Conservation (phyloP, 495 filamentous ascomycete species). For the Annulohypoxylon moriforme region DNA sequence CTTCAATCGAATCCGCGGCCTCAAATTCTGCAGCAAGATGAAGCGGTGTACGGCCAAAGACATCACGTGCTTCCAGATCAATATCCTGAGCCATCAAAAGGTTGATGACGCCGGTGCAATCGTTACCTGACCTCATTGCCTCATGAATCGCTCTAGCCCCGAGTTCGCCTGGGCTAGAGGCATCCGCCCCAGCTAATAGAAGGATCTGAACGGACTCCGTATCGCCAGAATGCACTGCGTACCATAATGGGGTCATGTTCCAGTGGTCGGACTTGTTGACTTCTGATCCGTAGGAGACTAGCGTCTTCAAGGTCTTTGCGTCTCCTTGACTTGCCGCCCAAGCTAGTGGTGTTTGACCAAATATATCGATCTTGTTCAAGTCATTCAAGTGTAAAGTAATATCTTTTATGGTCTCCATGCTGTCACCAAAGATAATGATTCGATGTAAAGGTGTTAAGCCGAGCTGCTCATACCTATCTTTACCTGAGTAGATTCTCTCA, state of each 20-base stretch:
- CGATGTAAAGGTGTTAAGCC: not conserved
- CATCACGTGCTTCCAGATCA: no score
- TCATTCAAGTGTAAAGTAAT: not conserved
- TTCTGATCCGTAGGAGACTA: not conserved
- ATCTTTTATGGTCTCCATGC: not conserved
- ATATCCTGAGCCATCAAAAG: not conserved
- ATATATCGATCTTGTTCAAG: not conserved
- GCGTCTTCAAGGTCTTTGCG: not conserved
- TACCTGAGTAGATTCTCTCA: not conserved
- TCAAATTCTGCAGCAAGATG: not conserved
- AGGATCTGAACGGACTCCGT: not conserved
- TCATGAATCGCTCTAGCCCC: not conserved
- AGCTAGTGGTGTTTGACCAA: not conserved
- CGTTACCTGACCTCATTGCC: not conserved
- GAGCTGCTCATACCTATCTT: not conserved
- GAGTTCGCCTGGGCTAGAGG: not conserved
- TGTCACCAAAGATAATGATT: not conserved
- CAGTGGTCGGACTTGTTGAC: not conserved
- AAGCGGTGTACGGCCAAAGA: not conserved
- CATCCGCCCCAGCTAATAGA: not conserved
- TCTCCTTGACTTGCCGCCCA: not conserved
- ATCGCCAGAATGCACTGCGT: not conserved
- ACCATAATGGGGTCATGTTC: not conserved
- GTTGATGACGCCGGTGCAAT: not conserved
- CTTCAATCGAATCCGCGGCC: not conserved